A percentile compares a stretch with the other conserved stretches of the same genome.
Evolutionary conservation across 805 yeast species (phyloP).

Genomic region (Wickerhamiella siamensis): DNA sequence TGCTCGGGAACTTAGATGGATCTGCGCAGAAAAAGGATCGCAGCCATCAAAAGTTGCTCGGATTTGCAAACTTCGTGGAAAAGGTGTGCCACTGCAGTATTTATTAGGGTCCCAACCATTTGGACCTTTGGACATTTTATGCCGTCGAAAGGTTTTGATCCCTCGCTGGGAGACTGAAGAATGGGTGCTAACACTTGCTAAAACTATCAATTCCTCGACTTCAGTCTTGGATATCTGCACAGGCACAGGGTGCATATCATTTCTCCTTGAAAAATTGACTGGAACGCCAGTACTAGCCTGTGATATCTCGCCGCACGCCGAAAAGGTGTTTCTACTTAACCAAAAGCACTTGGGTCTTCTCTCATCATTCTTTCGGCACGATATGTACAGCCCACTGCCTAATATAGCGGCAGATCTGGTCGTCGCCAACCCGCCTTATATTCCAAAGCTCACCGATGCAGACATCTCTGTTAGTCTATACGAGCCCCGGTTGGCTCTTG

Average conservation of each 20-base stretch:
- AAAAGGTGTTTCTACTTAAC: constrained; percentile 28
- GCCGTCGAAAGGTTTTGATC: constrained; percentile 56
- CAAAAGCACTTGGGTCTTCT: constrained; percentile 5
- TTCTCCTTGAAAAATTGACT: constrained; percentile 20
- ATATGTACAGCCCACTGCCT: constrained; percentile 6
- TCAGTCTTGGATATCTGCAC: constrained; percentile 59
- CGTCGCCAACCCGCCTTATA: constrained; percentile 87
- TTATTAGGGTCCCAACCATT: constrained; percentile 80
- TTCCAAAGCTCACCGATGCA: constrained; percentile 40
- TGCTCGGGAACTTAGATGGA: constrained; percentile 37
- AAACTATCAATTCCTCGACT: constrained; percentile 13
- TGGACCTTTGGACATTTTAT: constrained; percentile 46
- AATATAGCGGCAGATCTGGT: constrained; percentile 36
- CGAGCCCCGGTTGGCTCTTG: constrained; percentile 70
- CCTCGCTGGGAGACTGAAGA: constrained; percentile 96
- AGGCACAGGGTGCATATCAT: constrained; percentile 70
- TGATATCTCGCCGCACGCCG: constrained; percentile 38
- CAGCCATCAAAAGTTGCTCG: constrained; percentile 26
- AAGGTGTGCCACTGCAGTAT: constrained; percentile 65
- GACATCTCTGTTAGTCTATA: constrained; percentile 50
- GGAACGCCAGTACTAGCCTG: constrained; percentile 44
- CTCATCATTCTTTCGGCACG: constrained; percentile 3
- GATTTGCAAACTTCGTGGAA: constrained; percentile 43
- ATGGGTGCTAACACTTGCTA: constrained; percentile 44
- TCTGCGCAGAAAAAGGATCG: constrained; percentile 39